phyloP scores from a whole-genome alignment of 2,329 filamentous ascomycete species.

The Cryphonectria carpinicola region DNA sequence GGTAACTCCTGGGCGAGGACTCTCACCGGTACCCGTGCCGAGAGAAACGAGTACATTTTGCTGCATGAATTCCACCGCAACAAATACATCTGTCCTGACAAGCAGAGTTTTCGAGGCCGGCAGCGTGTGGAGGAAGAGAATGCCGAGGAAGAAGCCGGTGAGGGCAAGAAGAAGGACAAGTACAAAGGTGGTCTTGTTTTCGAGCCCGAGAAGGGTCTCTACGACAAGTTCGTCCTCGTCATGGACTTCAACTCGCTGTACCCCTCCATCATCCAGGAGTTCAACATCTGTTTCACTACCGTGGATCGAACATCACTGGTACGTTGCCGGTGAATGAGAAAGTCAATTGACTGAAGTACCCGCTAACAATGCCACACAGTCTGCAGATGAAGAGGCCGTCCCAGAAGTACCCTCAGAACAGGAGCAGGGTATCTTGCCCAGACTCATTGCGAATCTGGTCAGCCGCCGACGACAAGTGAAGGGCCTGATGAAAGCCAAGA shows the following conservation, averaged over 20 bases:
- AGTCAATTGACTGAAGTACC: background rate
- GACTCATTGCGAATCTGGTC: conserved; percentile 90
- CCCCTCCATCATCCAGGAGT: conserved; percentile 98
- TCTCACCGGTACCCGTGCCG: conserved; percentile 90
- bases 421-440: conserved; percentile 83
- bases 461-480: conserved; percentile 90
- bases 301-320: conserved; percentile 78
- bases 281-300: conserved; percentile 99
- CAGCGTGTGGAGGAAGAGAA: conserved; percentile 73
- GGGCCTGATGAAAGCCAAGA: conserved; percentile 93
- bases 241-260: conserved; percentile 99
- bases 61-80: conserved; percentile 95
- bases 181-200: conserved; percentile 99
- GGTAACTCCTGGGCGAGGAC: conserved; percentile 99
- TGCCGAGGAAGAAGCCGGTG: conserved; percentile 68
- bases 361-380: conserved; percentile 51
- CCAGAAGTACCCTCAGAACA: conserved; percentile 83
- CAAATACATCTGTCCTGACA: conserved; percentile 98
- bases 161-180: conserved; percentile 97
- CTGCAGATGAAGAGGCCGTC: conserved; percentile 83
- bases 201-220: conserved; percentile 94
- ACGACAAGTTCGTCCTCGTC: conserved; percentile 97
- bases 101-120: conserved; percentile 78
- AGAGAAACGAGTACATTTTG: conserved; percentile 98
- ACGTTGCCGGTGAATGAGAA: conserved; percentile 41